Evolutionary conservation across 148 eudicot genomes (phyloP).

Genomic region (Arbutus unedo): DNA sequence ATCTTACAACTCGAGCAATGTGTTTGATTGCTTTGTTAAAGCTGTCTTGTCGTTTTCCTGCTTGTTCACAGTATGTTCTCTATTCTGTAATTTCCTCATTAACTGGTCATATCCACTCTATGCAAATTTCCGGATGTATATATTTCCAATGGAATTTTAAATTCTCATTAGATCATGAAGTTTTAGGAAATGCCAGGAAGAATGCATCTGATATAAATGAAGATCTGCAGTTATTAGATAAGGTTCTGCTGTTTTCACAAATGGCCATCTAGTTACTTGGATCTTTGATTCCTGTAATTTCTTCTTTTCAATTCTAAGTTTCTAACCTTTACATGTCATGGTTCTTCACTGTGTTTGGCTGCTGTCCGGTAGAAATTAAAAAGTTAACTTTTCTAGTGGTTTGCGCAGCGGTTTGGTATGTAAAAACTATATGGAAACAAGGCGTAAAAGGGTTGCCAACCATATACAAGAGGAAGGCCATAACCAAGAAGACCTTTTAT

Average conservation of each 20-base stretch:
- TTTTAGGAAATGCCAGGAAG: constrained; percentile 9
- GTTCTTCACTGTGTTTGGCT: not conserved
- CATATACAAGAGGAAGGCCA: not conserved
- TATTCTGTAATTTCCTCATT: constrained; percentile 17
- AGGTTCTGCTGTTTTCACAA: not conserved
- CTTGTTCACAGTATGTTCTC: constrained; percentile 72
- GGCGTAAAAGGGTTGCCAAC: not conserved
- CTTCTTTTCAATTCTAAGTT: not conserved
- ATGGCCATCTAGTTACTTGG: constrained; percentile 3
- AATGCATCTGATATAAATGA: not conserved
- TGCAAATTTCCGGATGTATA: constrained; percentile 16
- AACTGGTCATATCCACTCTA: not conserved
- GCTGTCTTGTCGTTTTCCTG: constrained; percentile 91
- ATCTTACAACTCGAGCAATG: constrained; percentile 83
- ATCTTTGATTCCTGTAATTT: not conserved
- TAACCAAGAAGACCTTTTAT: not conserved
- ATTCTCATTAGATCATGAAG: not conserved
- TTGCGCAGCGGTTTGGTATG: not conserved
- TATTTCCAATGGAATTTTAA: not conserved
- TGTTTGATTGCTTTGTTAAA: constrained; percentile 85
- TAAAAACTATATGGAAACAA: not conserved
- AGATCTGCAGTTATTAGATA: not conserved
- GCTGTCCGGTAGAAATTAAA: not conserved
- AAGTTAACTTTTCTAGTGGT: not conserved
- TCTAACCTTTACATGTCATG: not conserved